phyloP scores from a whole-genome alignment of 768 basidiomycete genomes.

The Termitomyces sp. region DNA sequence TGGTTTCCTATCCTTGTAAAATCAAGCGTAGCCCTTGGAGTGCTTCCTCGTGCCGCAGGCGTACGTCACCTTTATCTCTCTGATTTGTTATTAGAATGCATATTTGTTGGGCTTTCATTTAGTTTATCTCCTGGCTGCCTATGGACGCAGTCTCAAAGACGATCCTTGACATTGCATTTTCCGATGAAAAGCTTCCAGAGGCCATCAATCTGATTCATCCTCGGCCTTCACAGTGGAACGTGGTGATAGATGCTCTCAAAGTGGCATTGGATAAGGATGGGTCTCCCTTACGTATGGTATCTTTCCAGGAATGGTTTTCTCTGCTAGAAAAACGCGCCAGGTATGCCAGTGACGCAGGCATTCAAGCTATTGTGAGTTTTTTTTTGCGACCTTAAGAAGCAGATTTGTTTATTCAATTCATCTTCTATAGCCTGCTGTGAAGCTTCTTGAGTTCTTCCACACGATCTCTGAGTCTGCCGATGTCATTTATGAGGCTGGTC shows the following conservation, averaged over 20 bases:
- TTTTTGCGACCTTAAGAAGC: not conserved
- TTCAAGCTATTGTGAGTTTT: conserved; percentile 1
- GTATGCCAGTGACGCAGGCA: not conserved
- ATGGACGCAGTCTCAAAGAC: conserved; percentile 19
- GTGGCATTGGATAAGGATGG: not conserved
- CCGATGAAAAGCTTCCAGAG: conserved; percentile 15
- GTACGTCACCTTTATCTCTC: conserved; percentile 20
- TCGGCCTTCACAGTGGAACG: conserved; percentile 25
- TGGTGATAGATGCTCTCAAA: conserved; percentile 18
- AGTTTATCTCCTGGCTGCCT: conserved; percentile 40
- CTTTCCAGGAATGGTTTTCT: conserved; percentile 14
- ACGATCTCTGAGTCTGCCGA: conserved; percentile 18
- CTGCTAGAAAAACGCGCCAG: conserved; percentile 11
- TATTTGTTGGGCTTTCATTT: not conserved
- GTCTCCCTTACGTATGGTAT: not conserved
- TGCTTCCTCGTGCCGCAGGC: conserved; percentile 21
- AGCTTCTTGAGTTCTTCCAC: conserved; percentile 29
- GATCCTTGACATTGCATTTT: conserved; percentile 25
- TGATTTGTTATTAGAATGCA: too few relatives aligned
- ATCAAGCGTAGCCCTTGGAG: conserved; percentile 23
- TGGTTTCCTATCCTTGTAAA: conserved; percentile 44
- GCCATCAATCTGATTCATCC: conserved; percentile 36
- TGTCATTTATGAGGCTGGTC: not conserved
- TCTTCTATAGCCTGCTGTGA: conserved; percentile 25
- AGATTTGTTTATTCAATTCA: not conserved